Percentiles rank a stretch among this genome's conserved stretches.
These are phyloP conservation scores for Penicillium antarcticum DNA, from an alignment of 495 filamentous ascomycete genomes.

Conservation along the genomic window DNA sequence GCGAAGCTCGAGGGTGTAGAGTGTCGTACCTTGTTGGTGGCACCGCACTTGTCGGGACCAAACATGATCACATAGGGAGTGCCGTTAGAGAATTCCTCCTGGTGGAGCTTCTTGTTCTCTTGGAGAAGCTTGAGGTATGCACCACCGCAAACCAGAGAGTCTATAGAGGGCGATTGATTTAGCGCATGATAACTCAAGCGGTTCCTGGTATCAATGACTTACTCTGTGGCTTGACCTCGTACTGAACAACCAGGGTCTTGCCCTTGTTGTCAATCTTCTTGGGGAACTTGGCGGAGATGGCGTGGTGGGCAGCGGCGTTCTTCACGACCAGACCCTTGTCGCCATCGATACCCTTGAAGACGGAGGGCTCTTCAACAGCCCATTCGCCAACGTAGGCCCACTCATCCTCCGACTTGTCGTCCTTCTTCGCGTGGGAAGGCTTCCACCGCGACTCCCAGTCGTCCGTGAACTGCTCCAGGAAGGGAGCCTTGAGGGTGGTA, in stretches of 20 bases:
- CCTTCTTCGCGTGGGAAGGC: slow-evolving; percentile 94
- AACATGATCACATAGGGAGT: slow-evolving; percentile 99
- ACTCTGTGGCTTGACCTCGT: slow-evolving; percentile 99
- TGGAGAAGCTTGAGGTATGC: slow-evolving; percentile 99
- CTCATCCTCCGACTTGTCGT: slow-evolving; percentile 82
- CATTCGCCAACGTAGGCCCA: slow-evolving; percentile 98
- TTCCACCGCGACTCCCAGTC: slow-evolving; percentile 94
- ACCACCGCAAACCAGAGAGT: slow-evolving; percentile 96
- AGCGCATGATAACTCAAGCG: neutral
- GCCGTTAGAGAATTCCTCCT: slow-evolving; percentile 96
- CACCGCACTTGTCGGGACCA: slow-evolving; percentile 98
- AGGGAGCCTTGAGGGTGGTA: slow-evolving; percentile 80
- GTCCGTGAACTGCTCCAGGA: slow-evolving; percentile 97
- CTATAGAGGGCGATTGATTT: slow-evolving; percentile 32
- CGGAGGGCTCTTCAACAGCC: slow-evolving; percentile 90
- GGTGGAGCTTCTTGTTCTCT: slow-evolving; percentile 94
- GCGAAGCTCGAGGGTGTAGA: neutral
- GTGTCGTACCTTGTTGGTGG: slow-evolving; percentile 84
- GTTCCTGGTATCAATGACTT: slow-evolving; percentile 33
- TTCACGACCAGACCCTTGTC: slow-evolving; percentile 97
- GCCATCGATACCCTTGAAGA: slow-evolving; percentile 91
- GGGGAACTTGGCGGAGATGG: slow-evolving; percentile 98
- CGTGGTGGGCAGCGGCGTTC: slow-evolving; percentile 95
- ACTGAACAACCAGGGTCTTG: slow-evolving; percentile 95
- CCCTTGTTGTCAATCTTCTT: slow-evolving; percentile 96